phyloP scores from a whole-genome alignment of 257 asterid genomes.

The Verbena officinalis region DNA sequence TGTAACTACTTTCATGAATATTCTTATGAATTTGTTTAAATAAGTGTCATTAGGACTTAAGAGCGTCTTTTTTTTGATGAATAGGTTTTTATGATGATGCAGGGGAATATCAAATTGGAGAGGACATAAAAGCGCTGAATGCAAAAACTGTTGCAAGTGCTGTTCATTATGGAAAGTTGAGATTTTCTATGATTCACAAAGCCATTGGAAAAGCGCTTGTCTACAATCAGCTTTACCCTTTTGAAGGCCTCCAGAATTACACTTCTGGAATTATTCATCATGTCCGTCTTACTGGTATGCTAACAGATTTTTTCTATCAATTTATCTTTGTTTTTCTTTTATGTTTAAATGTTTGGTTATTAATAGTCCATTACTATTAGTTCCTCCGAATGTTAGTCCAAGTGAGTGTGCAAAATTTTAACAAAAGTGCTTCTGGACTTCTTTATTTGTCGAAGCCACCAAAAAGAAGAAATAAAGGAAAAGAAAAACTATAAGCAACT shows the following conservation, averaged over 20 bases:
- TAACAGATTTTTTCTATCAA: background rate
- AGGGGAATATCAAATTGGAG: constrained; percentile 90
- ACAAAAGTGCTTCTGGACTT: too few relatives aligned
- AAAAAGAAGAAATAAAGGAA: too few relatives aligned
- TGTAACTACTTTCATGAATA: too few relatives aligned
- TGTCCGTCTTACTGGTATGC: constrained; percentile 76
- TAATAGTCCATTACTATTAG: background rate
- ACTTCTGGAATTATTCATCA: constrained; percentile 96
- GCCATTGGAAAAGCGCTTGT: constrained; percentile 68
- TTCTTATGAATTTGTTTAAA: background rate
- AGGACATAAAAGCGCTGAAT: constrained; percentile 55
- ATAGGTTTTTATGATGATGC: constrained; percentile 21
- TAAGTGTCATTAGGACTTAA: too few relatives aligned
- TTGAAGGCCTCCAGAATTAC: constrained; percentile 76
- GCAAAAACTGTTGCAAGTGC: constrained; percentile 66
- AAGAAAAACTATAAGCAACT: too few relatives aligned
- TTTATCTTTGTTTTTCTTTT: constrained; percentile 14
- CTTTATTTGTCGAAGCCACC: too few relatives aligned
- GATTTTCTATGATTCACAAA: constrained; percentile 42
- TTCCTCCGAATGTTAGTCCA: background rate
- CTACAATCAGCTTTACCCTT: constrained; percentile 82
- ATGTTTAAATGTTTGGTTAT: background rate
- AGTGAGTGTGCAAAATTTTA: too few relatives aligned
- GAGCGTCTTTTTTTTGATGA: background rate
- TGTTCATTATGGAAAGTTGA: constrained; percentile 64